A percentile compares a stretch with the other conserved stretches of the same genome.
Conservation (phyloP, 1,139 yeast genomes). For the Wickerhamomyces sp. region DNA sequence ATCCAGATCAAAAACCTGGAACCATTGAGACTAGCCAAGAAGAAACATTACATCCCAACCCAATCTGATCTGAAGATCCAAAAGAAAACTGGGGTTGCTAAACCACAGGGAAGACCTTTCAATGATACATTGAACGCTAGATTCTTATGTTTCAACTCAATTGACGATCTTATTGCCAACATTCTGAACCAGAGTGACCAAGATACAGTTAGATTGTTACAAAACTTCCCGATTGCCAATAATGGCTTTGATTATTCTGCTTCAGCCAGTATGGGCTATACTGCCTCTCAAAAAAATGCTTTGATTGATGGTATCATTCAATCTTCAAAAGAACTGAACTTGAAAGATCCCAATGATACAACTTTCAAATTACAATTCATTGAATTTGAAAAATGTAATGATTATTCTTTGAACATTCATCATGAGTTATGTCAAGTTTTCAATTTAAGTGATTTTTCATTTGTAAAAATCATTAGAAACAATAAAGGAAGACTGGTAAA, state of each 20-base stretch:
- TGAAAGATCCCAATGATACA: constrained; percentile 3
- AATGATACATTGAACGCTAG: constrained; percentile 30
- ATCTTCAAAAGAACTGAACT: constrained; percentile 5
- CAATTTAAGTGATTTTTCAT: constrained; percentile 23
- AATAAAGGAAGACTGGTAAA: constrained; percentile 33
- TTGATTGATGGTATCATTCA: constrained; percentile 1
- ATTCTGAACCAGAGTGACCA: constrained; percentile 12
- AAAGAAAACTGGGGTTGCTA: constrained; percentile 13
- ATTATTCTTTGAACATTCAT: constrained; percentile 5
- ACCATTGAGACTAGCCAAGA: constrained; percentile 23
- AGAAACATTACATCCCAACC: constrained; percentile 21
- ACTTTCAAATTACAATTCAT: constrained; percentile 11
- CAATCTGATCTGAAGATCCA: constrained; percentile 12
- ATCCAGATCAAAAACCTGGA: constrained; percentile 17
- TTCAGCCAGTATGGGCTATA: no score
- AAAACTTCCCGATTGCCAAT: neutral
- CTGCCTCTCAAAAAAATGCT: neutral
- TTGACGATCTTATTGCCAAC: constrained; percentile 19
- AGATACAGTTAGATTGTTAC: constrained; percentile 9
- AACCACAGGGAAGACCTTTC: constrained; percentile 37
- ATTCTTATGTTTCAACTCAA: constrained; percentile 23
- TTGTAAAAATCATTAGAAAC: constrained; percentile 35
- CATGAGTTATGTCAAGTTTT: constrained; percentile 23
- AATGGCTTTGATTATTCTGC: no score
- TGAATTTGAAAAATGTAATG: constrained; percentile 15